These are phyloP conservation scores for Carex cristatella DNA, from an alignment of 176 grass and related monocot genomes.

Conservation along the genomic window DNA sequence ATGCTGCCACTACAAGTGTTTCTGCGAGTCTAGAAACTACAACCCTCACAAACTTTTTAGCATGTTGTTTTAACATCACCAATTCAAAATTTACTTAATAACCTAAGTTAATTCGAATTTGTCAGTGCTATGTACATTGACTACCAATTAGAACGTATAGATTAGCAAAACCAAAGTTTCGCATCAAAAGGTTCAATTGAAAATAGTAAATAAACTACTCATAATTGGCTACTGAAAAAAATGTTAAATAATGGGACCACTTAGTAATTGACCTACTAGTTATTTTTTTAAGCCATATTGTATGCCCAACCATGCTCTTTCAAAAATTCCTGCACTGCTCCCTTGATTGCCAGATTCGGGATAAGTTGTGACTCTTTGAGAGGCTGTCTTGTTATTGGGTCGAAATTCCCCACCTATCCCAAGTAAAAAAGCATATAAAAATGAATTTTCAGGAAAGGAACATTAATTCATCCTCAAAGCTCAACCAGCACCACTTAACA, in stretches of 20 bases:
- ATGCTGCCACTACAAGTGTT: no score
- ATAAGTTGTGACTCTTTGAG: conserved; percentile 59
- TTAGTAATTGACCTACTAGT: neutral
- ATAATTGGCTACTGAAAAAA: neutral
- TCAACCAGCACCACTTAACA: neutral
- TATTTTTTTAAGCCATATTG: conserved; percentile 37
- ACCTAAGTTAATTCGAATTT: neutral
- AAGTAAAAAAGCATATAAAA: neutral
- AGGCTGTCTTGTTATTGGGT: conserved; percentile 54
- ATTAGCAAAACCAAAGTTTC: neutral
- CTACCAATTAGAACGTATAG: neutral
- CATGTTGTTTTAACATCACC: neutral
- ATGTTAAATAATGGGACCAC: neutral
- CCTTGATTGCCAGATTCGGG: conserved; percentile 78
- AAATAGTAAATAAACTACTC: neutral
- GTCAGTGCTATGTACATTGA: neutral
- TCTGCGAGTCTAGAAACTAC: no score
- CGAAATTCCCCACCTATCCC: conserved; percentile 65
- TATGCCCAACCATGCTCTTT: conserved; percentile 82
- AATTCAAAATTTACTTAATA: no score
- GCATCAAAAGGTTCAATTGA: neutral
- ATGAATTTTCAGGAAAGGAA: neutral
- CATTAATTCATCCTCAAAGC: neutral
- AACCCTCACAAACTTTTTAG: no score
- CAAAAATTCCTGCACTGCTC: conserved; percentile 65